A percentile compares a stretch with the other conserved stretches of the same genome.
phyloP scores from a whole-genome alignment of 106 monocot genomes.

The Gastrodia elata region DNA sequence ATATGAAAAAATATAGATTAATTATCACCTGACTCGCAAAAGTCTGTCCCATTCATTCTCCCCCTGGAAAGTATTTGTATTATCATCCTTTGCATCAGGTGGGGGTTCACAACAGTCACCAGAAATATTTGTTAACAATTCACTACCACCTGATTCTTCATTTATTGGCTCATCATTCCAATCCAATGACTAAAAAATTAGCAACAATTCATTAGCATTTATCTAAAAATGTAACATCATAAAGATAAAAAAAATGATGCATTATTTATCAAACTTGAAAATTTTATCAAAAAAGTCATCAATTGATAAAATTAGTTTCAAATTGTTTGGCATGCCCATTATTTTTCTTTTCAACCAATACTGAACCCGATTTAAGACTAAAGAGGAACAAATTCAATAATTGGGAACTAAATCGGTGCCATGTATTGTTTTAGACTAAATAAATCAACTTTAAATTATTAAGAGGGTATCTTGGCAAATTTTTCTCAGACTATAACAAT shows the following conservation, averaged over 20 bases:
- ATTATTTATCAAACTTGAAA: too few relatives aligned
- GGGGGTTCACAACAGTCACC: conserved; percentile 35
- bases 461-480: too few relatives aligned
- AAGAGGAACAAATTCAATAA: too few relatives aligned
- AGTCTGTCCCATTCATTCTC: conserved; percentile 97
- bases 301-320: too few relatives aligned
- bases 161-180: conserved; percentile 69
- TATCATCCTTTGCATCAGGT: conserved; percentile 54
- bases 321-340: too few relatives aligned
- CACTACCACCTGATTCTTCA: conserved; percentile 42
- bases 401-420: too few relatives aligned
- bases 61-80: conserved; percentile 26
- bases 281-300: too few relatives aligned
- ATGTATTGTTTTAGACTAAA: too few relatives aligned
- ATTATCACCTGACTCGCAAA: conserved; percentile 65
- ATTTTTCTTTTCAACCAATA: too few relatives aligned
- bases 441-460: too few relatives aligned
- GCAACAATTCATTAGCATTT: conserved; percentile 6
- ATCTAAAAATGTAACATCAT: neutral
- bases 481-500: too few relatives aligned
- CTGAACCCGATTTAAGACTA: too few relatives aligned
- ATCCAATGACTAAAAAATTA: conserved; percentile 45
- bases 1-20: neutral
- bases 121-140: conserved; percentile 14
- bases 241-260: neutral